Percentiles rank a stretch among this genome's conserved stretches.
Conservation (phyloP, 768 basidiomycete species). For the Russula virescens region DNA sequence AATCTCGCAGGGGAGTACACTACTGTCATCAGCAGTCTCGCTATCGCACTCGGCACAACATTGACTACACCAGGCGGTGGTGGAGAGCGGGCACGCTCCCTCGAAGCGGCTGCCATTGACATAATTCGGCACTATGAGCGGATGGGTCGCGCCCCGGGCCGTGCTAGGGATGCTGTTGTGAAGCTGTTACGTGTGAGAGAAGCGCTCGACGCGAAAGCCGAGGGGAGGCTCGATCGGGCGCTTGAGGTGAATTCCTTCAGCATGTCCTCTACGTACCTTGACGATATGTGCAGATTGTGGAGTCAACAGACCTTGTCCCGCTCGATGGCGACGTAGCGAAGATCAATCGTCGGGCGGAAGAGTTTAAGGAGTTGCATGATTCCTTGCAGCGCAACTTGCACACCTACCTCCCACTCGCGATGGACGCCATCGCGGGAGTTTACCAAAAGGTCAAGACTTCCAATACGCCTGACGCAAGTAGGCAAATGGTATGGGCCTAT, state of each 20-base stretch:
- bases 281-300: slow-evolving; percentile 59
- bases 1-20: slow-evolving; percentile 89
- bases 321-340: slow-evolving; percentile 78
- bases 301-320: slow-evolving; percentile 82
- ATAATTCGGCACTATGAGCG: slow-evolving; percentile 78
- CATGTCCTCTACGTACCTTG: slow-evolving; percentile 3
- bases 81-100: slow-evolving; percentile 56
- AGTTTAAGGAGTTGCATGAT: slow-evolving; percentile 84
- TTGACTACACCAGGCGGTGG: slow-evolving; percentile 54
- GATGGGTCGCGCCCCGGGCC: slow-evolving; percentile 65
- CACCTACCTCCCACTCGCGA: slow-evolving; percentile 79
- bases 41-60: slow-evolving; percentile 79
- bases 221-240: slow-evolving; percentile 66
- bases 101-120: slow-evolving; percentile 71
- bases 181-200: slow-evolving; percentile 74
- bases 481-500: slow-evolving; percentile 58
- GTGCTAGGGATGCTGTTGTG: slow-evolving; percentile 67
- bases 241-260: slow-evolving; percentile 58
- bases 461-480: slow-evolving; percentile 62
- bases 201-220: slow-evolving; percentile 69
- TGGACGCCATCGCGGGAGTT: slow-evolving; percentile 84
- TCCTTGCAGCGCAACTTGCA: slow-evolving; percentile 86
- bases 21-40: slow-evolving; percentile 83
- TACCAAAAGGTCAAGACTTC: slow-evolving; percentile 73
- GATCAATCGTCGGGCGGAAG: slow-evolving; percentile 81